Base-by-base conservation (phyloP, 495 filamentous ascomycete species). In the Annulohypoxylon maeteangense region DNA sequence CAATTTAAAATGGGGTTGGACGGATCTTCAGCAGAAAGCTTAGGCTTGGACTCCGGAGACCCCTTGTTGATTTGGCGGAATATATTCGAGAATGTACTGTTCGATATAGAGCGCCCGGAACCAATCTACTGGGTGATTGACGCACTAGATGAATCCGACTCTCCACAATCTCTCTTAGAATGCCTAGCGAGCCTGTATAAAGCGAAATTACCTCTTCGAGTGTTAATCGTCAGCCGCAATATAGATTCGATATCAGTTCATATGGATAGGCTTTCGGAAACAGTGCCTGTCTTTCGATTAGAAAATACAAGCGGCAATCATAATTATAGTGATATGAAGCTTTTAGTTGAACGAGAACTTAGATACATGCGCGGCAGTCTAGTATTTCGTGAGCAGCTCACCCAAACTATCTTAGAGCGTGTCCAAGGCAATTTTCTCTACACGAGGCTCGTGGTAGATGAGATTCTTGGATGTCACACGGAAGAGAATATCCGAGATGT, bases 291-390 rank as follows among this genome's bases (percentile, higher is more conserved):
- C 8, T 62, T 74, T 16, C 14, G 20, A 4, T 50, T 48, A 20
- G 34, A 65, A 38, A 36, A 48, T 0, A 65, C 77, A 22, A 7
- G 29, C 4, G 7, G 64, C 14, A 45, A 69, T 6, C 72, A 75
- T 7, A 71, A 76, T 14, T 27, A 57, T 1, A 56, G 68, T 27
- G 78, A 80, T 57, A 54, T 80, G 20, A 51, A 38, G 10, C 31
- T 56, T 2, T 75, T 76, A 23, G 58, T 62, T 18, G 40, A 68
- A 4, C 66, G 51, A 45, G 78, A 67, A n/a, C 58, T 16, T 53
- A 83, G 18, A 29, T 58, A n/a, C 79, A 75, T 56, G 56, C 74
- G 45, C 14, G 45, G 45, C 8, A 50, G 45, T 8, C 7, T 18
- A 4, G 2, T 18, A 6, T 50, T 50, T 27, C 45, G n/a, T 18